These are phyloP conservation scores for Prunus mira DNA, from an alignment of 306 rosid species.

Conservation along the genomic window DNA sequence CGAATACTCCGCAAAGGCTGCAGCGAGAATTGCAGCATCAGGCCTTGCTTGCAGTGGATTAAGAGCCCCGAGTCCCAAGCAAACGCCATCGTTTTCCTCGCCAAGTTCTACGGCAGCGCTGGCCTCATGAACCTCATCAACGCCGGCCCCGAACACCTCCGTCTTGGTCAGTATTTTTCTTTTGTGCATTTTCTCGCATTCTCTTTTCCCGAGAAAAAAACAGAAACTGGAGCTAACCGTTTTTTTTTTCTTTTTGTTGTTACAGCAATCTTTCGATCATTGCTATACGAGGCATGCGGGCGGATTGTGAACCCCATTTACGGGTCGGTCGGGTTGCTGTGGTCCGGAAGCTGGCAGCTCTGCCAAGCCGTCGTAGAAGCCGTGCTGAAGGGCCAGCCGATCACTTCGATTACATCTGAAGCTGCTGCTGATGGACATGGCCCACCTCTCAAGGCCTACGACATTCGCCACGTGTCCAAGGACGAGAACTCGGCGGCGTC, in stretches of 20 bases:
- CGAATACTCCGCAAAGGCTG: conserved; percentile 88
- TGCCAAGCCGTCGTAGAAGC: conserved; percentile 94
- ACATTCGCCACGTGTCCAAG: conserved; percentile 86
- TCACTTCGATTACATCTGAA: conserved; percentile 79
- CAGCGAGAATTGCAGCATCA: conserved; percentile 85
- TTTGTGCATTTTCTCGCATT: neutral
- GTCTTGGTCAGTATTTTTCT: conserved; percentile 53
- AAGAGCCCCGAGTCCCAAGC: conserved; percentile 93
- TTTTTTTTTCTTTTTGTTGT: neutral
- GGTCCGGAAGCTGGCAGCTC: conserved; percentile 98
- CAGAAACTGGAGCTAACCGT: neutral
- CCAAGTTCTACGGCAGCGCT: conserved; percentile 95
- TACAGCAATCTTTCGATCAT: conserved; percentile 78
- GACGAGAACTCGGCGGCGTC: conserved; percentile 78
- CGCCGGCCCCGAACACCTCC: conserved; percentile 95
- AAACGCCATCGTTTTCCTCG: conserved; percentile 90
- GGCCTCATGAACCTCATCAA: conserved; percentile 93
- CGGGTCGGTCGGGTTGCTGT: conserved; percentile 89
- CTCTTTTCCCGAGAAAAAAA: neutral
- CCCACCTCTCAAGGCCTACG: conserved; percentile 83
- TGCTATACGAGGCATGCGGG: conserved; percentile 91
- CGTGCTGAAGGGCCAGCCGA: conserved; percentile 76
- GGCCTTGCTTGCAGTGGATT: conserved; percentile 93
- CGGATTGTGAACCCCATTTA: conserved; percentile 93
- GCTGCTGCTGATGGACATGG: conserved; percentile 70